phyloP scores from a whole-genome alignment of 257 asterid species.

The Ilex asprella region DNA sequence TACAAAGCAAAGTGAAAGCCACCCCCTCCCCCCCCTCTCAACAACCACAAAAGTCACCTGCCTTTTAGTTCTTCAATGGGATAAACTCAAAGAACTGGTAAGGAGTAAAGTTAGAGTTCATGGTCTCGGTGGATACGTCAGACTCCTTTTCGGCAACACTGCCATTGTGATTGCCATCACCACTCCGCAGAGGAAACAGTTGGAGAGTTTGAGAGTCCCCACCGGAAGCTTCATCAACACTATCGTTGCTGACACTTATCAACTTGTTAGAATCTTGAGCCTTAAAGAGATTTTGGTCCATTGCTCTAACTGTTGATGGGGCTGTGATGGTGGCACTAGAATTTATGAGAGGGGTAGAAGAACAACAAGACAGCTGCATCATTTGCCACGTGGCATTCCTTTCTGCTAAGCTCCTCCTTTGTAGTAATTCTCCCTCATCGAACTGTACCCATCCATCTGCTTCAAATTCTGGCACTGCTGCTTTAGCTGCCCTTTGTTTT shows the following conservation, averaged over 20 bases:
- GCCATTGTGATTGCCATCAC: slow-evolving; percentile 4
- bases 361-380: slow-evolving; percentile 47
- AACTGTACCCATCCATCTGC: slow-evolving; percentile 72
- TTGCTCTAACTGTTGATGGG: slow-evolving; percentile 11
- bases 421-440: slow-evolving; percentile 35
- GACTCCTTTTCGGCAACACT: slow-evolving; percentile 16
- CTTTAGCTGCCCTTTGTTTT: slow-evolving; percentile 31
- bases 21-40: not conserved
- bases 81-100: slow-evolving; percentile 77
- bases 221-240: not conserved
- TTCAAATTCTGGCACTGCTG: slow-evolving; percentile 50
- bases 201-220: slow-evolving; percentile 63
- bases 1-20: not conserved
- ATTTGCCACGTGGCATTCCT: slow-evolving; percentile 80
- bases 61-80: slow-evolving; percentile 59
- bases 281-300: slow-evolving; percentile 14
- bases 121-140: slow-evolving; percentile 10
- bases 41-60: not conserved
- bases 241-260: not conserved
- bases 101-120: slow-evolving; percentile 18
- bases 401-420: slow-evolving; percentile 34
- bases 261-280: slow-evolving; percentile 9
- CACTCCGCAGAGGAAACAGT: slow-evolving; percentile 57
- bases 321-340: slow-evolving; percentile 8
- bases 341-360: slow-evolving; percentile 27